Evolutionary conservation across 257 asterid genomes (phyloP).

Genomic region (Solanum chmielewskii): DNA sequence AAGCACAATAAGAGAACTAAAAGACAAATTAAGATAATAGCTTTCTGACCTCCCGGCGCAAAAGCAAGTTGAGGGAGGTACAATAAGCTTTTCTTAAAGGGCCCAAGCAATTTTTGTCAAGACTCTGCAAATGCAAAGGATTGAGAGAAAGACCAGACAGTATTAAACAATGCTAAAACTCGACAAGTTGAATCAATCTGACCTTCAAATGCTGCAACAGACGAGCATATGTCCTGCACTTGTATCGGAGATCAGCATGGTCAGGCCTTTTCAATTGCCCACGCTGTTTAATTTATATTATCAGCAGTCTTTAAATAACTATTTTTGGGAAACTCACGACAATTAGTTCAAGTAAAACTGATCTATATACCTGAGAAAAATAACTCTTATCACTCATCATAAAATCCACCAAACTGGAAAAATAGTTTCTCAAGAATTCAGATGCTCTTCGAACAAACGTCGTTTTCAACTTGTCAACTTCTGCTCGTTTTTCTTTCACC

Average conservation of each 20-base stretch:
- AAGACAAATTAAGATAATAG: constrained; percentile 9
- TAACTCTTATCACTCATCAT: constrained; percentile 91
- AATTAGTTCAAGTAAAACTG: neutral
- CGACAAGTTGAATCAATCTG: constrained; percentile 7
- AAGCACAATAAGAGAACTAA: neutral
- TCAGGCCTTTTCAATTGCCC: constrained; percentile 98
- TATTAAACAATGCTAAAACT: constrained; percentile 2
- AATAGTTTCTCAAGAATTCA: constrained; percentile 79
- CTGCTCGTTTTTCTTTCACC: constrained; percentile 88
- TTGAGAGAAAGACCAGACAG: constrained; percentile 1
- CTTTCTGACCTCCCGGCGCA: constrained; percentile 82
- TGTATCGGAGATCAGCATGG: constrained; percentile 90
- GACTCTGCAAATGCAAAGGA: constrained; percentile 47
- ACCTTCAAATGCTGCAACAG: constrained; percentile 96
- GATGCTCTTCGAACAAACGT: constrained; percentile 83
- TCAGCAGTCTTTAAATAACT: constrained; percentile 6
- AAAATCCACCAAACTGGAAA: constrained; percentile 92
- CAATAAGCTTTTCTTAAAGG: constrained; percentile 93
- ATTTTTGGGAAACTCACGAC: constrained; percentile 1
- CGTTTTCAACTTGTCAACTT: constrained; percentile 62
- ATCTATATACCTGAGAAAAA: constrained; percentile 73
- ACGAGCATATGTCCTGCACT: constrained; percentile 97
- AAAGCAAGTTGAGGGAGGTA: constrained; percentile 82
- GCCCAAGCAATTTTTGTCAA: constrained; percentile 73
- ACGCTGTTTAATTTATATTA: constrained; percentile 43